Base-by-base conservation (phyloP, 2,329 filamentous ascomycete species). In the Colletotrichum endophyticum region DNA sequence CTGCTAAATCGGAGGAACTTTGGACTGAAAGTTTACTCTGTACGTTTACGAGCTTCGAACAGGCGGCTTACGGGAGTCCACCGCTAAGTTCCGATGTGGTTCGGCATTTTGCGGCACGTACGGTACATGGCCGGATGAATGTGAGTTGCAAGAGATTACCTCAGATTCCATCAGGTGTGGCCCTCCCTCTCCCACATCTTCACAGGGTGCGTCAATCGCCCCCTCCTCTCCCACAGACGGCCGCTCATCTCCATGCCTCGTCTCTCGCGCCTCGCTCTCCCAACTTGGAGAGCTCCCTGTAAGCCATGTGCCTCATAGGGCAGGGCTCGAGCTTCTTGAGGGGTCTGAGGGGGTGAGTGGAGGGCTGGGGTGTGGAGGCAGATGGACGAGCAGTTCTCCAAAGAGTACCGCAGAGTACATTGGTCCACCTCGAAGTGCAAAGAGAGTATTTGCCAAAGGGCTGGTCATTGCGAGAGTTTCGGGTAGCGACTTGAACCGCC, bases 401-500 rank as follows among this genome's bases (percentile, higher is more conserved):
- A 53, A 13, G 30, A 63, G 30, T 63, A 63, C 59, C n/a, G n/a
- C 30, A 36, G 59, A 53, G 44, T 53, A 53, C 44, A 12, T 63
- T 11, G 30, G 59, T 22, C n/a, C n/a, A 8, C 44, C 44, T 53
- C n/a, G 44, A 53, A 22, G 44, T 53, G 44, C 44, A 53, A 22
- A 53, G 44, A 53, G 44, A 53, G 19, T 49, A 49, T n/a, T 49
- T 19, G n/a, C 22, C 73, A 53, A n/a, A 49, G 2, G 66, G 30
- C 59, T 76, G 70, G 59, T 61, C 74, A 72, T 39, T 66, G 74
- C 74, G 22, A 73, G 32, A 74, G 74, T 76, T 70, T 76, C 70
- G 74, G 74, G 64, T 76, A 76, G 70, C 44, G 70, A 76, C 57
- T 76, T 64, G 70, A 69, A 44, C 71, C 64, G 68, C 64, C 49